Base-by-base conservation (phyloP, 1,284 basidiomycete genomes). In the Fistulinella cinereoalba region DNA sequence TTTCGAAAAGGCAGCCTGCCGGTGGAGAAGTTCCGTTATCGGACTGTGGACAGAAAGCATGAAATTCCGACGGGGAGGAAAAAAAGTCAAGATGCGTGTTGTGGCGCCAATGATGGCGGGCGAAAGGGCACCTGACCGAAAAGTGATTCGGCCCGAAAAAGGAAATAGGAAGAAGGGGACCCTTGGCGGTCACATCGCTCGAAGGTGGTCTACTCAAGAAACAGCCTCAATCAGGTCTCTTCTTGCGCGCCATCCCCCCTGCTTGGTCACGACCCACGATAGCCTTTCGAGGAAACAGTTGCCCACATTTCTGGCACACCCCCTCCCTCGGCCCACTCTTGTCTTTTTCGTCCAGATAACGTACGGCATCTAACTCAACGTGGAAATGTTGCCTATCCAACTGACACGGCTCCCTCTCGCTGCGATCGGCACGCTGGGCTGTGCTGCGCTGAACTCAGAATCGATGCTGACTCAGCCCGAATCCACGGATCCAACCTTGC, bases 41-140 rank as follows among this genome's bases (percentile, higher is more conserved):
- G 61, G 61, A 65, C 45, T 61, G 51, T 62, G 62, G 62, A 63
- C 50, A 66, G 49, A 57, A 66, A 58, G 50, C 50, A 67, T 62
- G 60, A 61, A 61, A 56, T 65, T 64, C 60, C 59, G 64, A 65
- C 58, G 61, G 58, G 47, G 57, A 43, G 50, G 49, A 51, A 44
- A 50, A 38, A 24, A 50, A 38, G 51, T 11, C 48, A 64, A 49
- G 63, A 62, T 67, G 61, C 63, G 61, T 67, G 65, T 67, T 67
- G 61, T 63, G 61, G 65, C 61, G 61, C 56, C 60, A 65, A 45
- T 67, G 61, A 67, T 63, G 65, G 63, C 60, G 58, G 64, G 60
- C 43, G 51, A 61, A 63, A 48, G 62, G 57, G 56, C 58, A 60
- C 51, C 55, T 64, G 55, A 62, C 56, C 56, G 46, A 56, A 56